Base-by-base conservation (phyloP, 1,284 basidiomycete species). In the Heterobasidion irregulare region DNA sequence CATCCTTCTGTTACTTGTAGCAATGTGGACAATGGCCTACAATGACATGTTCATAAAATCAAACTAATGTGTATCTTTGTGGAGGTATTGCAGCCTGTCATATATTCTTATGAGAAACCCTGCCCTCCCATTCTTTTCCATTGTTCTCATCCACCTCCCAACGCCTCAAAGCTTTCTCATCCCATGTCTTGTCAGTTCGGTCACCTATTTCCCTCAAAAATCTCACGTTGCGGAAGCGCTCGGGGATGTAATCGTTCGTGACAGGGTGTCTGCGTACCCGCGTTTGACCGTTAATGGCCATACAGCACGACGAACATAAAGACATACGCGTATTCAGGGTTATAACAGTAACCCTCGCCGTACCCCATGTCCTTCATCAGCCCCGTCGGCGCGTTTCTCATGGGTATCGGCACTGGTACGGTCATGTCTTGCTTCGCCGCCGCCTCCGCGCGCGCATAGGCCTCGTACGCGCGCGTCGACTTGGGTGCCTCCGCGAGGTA, bases 311-410 rank as follows among this genome's bases (percentile, higher is more conserved):
- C 44, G 8, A 51, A 41, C 16, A 19, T 46, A 58, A n/a, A 45
- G 10, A 72, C 86, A 65, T 70, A 89, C 73, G 71, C 73, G 66
- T 80, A 95, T 18, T 76, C 75, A 0, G 93, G 93, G 66, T 95
- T 89, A 66, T 96, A 96, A 52, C 70, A 69, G 63, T 93, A 93
- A 32, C 77, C 81, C 53, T 80, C 74, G 1, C 82, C 82, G 64
- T 91, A 93, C 6, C 88, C 90, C 0, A 95, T 75, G 16, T 86
- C 78, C 64, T 86, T 86, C 91, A 95, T 92, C 33, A 95, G 68
- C 36, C 65, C 69, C 6, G 93, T 95, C 2, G 93, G 92, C 1
- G 92, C 92, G 66, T 96, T 96, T n/a, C 94, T 79, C 59, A 95
- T 78, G 55, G 82, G 77, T 56, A 92, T 63, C 0, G 94, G 93